Evolutionary conservation across 2,329 filamentous ascomycete species (phyloP), one percentile per base, ranked within the genome.

Genomic region (Penicillium italicum): DNA sequence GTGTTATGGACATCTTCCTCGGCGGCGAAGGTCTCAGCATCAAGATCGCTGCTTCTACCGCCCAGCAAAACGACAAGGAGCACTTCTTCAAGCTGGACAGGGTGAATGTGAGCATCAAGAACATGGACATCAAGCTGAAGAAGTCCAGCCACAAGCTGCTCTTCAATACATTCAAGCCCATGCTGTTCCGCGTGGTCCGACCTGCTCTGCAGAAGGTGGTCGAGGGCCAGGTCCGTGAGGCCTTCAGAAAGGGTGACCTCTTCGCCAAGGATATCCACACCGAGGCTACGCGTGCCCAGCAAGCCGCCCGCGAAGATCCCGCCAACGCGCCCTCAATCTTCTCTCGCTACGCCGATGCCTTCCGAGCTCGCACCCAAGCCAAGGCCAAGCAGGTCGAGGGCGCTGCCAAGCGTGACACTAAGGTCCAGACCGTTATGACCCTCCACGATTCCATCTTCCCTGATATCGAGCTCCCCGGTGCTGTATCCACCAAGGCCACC

Each of bases 61-160:
- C 90, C 3, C 86, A 93, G 50, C 84, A 87, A 70, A 81, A 79
- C 20, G 91, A 96, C 67, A 79, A 80, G 28, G 85, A 89, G 66
- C 86, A 94, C 73, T 94, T 96, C 77, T 93, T 97, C 84, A 97
- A 96, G 83, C 83, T 97, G 58, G 91, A 96, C 69, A 92, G 89
- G 74, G 88, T 96, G 3, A 81, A 89, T 38, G 90, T 96, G 20
- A 86, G 90, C 66, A 84, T 96, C 64, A 89, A 90, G 76, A 70
- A 92, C 69, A 81, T 97, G 55, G 84, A 88, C 65, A 86, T 99
- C 77, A 96, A 96, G 79, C 75, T 99, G 62, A 91, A 92, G 82
- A 85, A 96, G 80, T 97, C 92, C 50, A 95, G 88, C 74, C 92
- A 97, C 83, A 99, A 97, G 83, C 69, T 94, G 12, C 81, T 97